phyloP scores from a whole-genome alignment of 2,329 filamentous ascomycete genomes.

The Eutypella sp. region DNA sequence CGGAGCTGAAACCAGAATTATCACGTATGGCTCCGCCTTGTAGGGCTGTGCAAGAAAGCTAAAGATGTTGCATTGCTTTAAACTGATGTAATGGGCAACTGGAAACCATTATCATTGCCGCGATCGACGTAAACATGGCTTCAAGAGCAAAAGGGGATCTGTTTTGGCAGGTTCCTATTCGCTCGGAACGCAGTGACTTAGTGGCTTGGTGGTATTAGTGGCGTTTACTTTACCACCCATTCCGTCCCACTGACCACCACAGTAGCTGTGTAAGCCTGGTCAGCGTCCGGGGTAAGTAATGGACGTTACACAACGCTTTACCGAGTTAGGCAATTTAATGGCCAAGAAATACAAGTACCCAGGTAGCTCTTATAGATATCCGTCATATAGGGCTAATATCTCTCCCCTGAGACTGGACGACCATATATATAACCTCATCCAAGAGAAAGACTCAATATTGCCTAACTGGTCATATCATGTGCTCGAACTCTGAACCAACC shows the following conservation, averaged over 20 bases:
- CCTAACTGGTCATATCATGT: background rate
- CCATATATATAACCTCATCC: too few relatives aligned
- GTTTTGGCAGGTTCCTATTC: too few relatives aligned
- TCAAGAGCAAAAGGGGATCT: too few relatives aligned
- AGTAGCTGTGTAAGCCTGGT: background rate
- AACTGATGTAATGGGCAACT: background rate
- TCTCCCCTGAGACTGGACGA: too few relatives aligned
- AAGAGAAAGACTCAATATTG: background rate
- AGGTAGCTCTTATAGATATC: too few relatives aligned
- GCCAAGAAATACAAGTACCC: background rate
- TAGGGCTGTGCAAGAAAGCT: background rate
- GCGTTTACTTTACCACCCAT: too few relatives aligned
- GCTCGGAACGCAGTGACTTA: too few relatives aligned
- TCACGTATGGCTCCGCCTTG: background rate
- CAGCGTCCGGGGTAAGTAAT: background rate
- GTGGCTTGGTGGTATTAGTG: too few relatives aligned
- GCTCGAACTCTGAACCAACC: background rate
- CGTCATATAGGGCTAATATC: too few relatives aligned
- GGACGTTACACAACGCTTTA: background rate
- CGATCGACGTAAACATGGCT: too few relatives aligned
- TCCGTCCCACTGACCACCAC: too few relatives aligned
- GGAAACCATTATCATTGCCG: too few relatives aligned
- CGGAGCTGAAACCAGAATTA: background rate
- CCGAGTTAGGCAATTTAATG: background rate
- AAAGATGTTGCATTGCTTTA: background rate